These are phyloP conservation scores for Beauveria sp. DNA, from an alignment of 2,329 filamentous ascomycete genomes.

Conservation along the genomic window DNA sequence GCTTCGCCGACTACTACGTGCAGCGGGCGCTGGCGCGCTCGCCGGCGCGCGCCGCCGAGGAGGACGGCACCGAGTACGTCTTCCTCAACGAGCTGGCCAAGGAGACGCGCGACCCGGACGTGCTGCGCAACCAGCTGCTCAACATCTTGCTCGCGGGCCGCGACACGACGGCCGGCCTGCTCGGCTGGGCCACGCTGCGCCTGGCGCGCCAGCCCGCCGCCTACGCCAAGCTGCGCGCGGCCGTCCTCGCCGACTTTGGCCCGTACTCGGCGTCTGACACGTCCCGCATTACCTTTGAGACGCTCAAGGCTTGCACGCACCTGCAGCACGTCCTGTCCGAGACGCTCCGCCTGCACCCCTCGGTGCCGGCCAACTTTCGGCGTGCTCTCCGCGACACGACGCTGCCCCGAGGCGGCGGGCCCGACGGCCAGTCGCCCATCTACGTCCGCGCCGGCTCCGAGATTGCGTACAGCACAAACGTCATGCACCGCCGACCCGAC, in stretches of 20 bases:
- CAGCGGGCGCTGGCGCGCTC: conserved; percentile 5
- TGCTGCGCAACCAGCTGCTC: conserved; percentile 14
- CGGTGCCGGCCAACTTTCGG: conserved; percentile 26
- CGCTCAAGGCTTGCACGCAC: conserved; percentile 18
- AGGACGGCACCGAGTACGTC: conserved; percentile 4
- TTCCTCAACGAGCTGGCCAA: conserved; percentile 15
- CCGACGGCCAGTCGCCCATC: conserved; percentile 24
- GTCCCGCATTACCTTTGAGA: conserved; percentile 11
- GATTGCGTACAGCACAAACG: conserved; percentile 24
- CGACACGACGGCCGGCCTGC: conserved; percentile 18
- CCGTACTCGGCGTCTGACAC: background rate
- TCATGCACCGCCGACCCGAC: conserved; percentile 25
- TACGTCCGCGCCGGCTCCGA: conserved; percentile 15
- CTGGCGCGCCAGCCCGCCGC: conserved; percentile 14
- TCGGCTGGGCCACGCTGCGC: conserved; percentile 17
- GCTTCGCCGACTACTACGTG: conserved; percentile 7
- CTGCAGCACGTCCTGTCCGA: conserved; percentile 19
- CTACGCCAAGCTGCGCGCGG: conserved; percentile 12
- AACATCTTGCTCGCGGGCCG: conserved; percentile 17
- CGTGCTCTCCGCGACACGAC: conserved; percentile 22
- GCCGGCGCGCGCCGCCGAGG: background rate
- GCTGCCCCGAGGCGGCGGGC: conserved; percentile 29
- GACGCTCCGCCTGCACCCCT: conserved; percentile 26
- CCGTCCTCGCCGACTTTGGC: conserved; percentile 9
- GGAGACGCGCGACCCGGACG: conserved; percentile 13